Percentiles rank a stretch among this genome's conserved stretches.
These are phyloP conservation scores for Boletellus sp. DNA, from an alignment of 1,284 basidiomycete genomes.

Conservation along the genomic window DNA sequence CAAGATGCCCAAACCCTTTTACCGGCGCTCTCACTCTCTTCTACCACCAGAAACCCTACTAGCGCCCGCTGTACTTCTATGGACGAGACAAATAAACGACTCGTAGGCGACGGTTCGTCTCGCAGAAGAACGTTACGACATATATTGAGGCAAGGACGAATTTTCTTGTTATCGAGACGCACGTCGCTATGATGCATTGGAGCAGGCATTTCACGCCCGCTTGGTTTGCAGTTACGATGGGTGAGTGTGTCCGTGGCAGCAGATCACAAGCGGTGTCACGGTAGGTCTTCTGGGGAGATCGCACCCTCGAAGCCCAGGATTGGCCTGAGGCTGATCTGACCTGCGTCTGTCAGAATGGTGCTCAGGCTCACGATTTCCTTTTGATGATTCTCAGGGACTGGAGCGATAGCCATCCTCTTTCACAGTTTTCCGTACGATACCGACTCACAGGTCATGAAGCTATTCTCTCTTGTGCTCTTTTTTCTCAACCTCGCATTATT, in stretches of 20 bases:
- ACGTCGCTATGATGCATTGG: background rate
- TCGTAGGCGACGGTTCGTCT: background rate
- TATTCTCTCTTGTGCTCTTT: slow-evolving; percentile 54
- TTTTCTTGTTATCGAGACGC: background rate
- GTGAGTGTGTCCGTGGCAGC: slow-evolving; percentile 29
- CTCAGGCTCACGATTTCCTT: no score
- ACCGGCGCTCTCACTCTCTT: background rate
- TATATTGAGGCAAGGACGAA: slow-evolving; percentile 21
- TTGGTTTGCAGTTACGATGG: slow-evolving; percentile 55
- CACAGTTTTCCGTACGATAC: slow-evolving; percentile 51
- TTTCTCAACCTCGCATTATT: slow-evolving; percentile 67
- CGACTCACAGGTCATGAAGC: slow-evolving; percentile 38
- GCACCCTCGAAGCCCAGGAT: background rate
- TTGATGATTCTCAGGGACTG: slow-evolving; percentile 44
- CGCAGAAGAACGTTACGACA: slow-evolving; percentile 16
- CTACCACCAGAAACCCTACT: background rate
- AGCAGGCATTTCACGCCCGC: slow-evolving; percentile 44
- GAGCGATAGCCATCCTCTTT: slow-evolving; percentile 52
- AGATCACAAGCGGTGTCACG: no score
- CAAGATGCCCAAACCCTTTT: background rate
- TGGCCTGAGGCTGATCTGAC: background rate
- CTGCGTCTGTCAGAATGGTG: background rate
- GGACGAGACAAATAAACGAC: background rate
- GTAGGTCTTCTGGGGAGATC: background rate
- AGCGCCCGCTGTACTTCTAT: background rate